Evolutionary conservation across 768 basidiomycete species (phyloP).

Genomic region (Amyloporia xantha): DNA sequence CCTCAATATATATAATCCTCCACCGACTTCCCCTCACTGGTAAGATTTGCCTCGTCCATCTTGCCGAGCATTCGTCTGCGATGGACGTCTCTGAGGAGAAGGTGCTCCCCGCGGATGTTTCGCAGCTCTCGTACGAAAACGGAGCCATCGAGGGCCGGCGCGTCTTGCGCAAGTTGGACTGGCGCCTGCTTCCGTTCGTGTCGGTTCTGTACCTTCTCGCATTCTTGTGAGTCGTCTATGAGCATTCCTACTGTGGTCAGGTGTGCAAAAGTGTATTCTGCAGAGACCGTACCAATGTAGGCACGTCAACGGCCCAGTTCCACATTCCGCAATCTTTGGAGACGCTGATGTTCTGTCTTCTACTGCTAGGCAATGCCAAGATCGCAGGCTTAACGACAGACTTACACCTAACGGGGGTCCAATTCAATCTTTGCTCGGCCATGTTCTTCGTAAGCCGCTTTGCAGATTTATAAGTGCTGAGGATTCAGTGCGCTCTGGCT

Average conservation of each 20-base stretch:
- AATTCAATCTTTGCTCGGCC: constrained; percentile 6
- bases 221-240: constrained; percentile 4
- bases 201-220: constrained; percentile 9
- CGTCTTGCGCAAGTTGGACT: constrained; percentile 9
- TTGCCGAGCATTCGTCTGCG: no score
- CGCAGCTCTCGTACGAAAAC: not conserved
- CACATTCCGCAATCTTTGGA: no score
- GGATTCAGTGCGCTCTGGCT: not conserved
- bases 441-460: constrained; percentile 5
- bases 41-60: no score
- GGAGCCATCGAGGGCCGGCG: not conserved
- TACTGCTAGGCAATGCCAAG: constrained; percentile 6
- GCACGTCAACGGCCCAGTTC: not conserved
- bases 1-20: no score
- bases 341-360: not conserved
- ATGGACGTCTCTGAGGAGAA: not conserved
- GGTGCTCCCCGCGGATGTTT: not conserved
- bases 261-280: not conserved
- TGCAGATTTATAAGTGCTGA: not conserved
- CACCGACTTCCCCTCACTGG: no score
- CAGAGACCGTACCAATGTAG: constrained; percentile 9
- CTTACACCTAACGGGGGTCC: constrained; percentile 5
- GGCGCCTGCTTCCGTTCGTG: constrained; percentile 6
- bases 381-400: constrained; percentile 6
- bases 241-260: not conserved